A percentile compares a stretch with the other conserved stretches of the same genome.
These are phyloP conservation scores for Nemania serpens DNA, from an alignment of 2,329 filamentous ascomycete species.

Conservation along the genomic window DNA sequence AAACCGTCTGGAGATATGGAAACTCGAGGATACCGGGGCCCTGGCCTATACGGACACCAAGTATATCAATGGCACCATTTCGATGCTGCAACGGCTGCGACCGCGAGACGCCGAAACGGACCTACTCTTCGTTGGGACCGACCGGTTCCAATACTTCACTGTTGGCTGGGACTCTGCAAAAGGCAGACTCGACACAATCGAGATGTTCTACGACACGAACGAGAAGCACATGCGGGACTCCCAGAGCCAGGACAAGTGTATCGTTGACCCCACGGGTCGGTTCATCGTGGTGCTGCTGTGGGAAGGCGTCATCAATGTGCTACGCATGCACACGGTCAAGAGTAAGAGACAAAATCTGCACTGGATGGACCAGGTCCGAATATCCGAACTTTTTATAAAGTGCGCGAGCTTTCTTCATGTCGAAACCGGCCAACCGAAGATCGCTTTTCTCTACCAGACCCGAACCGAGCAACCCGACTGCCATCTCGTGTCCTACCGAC, in stretches of 20 bases:
- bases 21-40: conserved; percentile 65
- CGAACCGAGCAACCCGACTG: conserved; percentile 57
- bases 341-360: conserved; percentile 51
- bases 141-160: conserved; percentile 89
- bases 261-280: conserved; percentile 78
- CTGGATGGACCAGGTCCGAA: conserved; percentile 58
- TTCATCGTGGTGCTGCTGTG: conserved; percentile 63
- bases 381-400: conserved; percentile 65
- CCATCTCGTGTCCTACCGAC: conserved; percentile 61
- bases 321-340: conserved; percentile 55
- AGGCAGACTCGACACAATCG: conserved; percentile 55
- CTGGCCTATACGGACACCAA: conserved; percentile 65
- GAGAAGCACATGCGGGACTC: conserved; percentile 73
- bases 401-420: conserved; percentile 61
- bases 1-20: conserved; percentile 86
- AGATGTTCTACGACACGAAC: conserved; percentile 56
- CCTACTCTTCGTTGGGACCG: conserved; percentile 89
- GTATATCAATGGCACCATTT: conserved; percentile 81
- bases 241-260: conserved; percentile 79
- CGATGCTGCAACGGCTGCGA: conserved; percentile 79
- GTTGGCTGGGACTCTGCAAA: conserved; percentile 74
- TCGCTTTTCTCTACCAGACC: conserved; percentile 63
- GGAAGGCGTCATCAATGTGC: conserved; percentile 63
- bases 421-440: conserved; percentile 61
- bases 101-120: conserved; percentile 77